Evolutionary conservation across 1,284 basidiomycete genomes (phyloP), one percentile per base, ranked within the genome.

Genomic region (Cronartium ribicola): DNA sequence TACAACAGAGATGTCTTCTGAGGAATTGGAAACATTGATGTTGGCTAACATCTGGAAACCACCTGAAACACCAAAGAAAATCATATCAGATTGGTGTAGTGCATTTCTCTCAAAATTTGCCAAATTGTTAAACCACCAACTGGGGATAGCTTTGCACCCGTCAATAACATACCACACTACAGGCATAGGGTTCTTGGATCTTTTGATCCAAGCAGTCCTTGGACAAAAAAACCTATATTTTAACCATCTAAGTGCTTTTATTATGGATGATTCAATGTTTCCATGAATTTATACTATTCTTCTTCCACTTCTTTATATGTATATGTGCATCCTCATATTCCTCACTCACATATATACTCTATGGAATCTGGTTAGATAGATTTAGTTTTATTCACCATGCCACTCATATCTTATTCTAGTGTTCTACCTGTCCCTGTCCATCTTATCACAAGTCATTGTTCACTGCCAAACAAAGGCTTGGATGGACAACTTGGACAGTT

Each of bases 21-120:
- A 46, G 17, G 37, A 46, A 48, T 36, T 66, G 4, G 41, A 13
- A 2, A 36, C 20, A 0, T 2, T 66, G 5, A 66, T 66, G 64
- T 1, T 43, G 8, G 14, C 22, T 7, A 43, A 66, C 4, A 44
- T 48, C 0, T 66, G 43, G 64, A 66, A 66, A 22, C 41, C 48
- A 0, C 64, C 43, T 14, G 29, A 44, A 20, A 44, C 64, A 2
- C 64, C 64, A 22, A 66, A 66, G 64, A 20, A 40, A 2, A 66
- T 66, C 41, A 5, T 66, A 14, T 66, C 29, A 13, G 43, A 66
- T 20, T 3, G 37, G 4, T 17, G 22, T 14, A 37, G 44, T n/a
- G 62, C 43, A 43, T 64, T 64, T 41, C 22, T 64, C 4, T 64
- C 62, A 4, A 40, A 40, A 41, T 36, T 60, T 17, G 14, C 57